phyloP scores from a whole-genome alignment of 495 filamentous ascomycete genomes.

The Choiromyces venosus region DNA sequence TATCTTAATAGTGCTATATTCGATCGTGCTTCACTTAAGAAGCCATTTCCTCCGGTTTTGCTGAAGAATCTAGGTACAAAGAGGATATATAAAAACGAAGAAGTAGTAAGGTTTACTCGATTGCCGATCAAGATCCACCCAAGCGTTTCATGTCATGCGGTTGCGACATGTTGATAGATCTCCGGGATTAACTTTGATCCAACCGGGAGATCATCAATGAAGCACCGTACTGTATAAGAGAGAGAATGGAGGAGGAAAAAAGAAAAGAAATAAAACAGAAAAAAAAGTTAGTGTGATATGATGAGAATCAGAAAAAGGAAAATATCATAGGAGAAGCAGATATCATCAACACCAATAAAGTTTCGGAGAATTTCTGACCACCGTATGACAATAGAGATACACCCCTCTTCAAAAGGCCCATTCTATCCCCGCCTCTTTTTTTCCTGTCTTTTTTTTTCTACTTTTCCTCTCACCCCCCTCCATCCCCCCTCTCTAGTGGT shows the following conservation, averaged over 20 bases:
- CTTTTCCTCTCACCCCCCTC: not conserved
- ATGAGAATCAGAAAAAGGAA: not conserved
- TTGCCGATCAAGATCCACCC: not conserved
- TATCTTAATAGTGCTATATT: not conserved
- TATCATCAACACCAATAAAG: not conserved
- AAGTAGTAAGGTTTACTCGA: not conserved
- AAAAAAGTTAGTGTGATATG: not conserved
- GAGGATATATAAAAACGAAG: not conserved
- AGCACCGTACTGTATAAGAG: not conserved
- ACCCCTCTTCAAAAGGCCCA: not conserved
- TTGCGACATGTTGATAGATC: not conserved
- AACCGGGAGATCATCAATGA: not conserved
- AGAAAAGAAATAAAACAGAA: not conserved
- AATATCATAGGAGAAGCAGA: not conserved
- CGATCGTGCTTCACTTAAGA: not conserved
- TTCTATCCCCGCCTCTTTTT: not conserved
- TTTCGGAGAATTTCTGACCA: not conserved
- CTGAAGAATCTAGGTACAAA: not conserved
- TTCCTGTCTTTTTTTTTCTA: not conserved
- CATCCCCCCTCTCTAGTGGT: not conserved
- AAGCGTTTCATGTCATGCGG: conserved; percentile 1
- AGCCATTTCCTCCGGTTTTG: not conserved
- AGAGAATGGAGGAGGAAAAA: not conserved
- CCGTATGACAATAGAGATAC: not conserved
- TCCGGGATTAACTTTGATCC: conserved; percentile 4